A percentile compares a stretch with the other conserved stretches of the same genome.
Conservation (phyloP, 305 asterid genomes). For the Andrographis paniculata region DNA sequence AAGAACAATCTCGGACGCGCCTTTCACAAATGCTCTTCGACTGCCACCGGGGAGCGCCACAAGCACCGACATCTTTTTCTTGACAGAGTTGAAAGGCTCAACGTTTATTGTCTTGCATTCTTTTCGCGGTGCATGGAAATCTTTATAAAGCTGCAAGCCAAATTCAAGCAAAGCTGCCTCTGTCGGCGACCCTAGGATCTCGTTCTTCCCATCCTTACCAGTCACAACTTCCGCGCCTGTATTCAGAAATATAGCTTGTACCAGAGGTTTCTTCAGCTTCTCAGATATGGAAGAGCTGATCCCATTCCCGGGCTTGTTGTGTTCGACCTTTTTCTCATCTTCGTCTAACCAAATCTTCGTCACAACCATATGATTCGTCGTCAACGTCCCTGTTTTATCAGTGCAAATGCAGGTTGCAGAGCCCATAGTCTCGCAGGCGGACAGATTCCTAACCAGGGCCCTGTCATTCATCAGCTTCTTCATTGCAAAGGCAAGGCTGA, state of each 20-base stretch:
- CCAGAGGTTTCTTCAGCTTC: conserved; percentile 24
- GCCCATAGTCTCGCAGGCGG: conserved; percentile 93
- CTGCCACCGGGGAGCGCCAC: conserved; percentile 40
- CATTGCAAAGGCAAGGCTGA: conserved; percentile 88
- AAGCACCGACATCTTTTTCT: conserved; percentile 78
- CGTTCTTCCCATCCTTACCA: conserved; percentile 44
- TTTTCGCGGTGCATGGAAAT: conserved; percentile 26
- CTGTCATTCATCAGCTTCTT: conserved; percentile 63
- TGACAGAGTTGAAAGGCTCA: conserved; percentile 74
- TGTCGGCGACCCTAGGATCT: conserved; percentile 69
- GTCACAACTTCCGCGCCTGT: conserved; percentile 61
- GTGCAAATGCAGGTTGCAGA: conserved; percentile 78
- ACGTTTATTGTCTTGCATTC: conserved; percentile 40
- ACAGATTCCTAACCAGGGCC: conserved; percentile 65
- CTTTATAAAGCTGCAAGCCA: conserved; percentile 37
- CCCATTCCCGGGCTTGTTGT: conserved; percentile 18
- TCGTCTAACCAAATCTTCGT: conserved; percentile 58
- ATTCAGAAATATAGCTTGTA: conserved; percentile 50
- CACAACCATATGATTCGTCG: conserved; percentile 81
- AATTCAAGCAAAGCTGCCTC: conserved; percentile 69
- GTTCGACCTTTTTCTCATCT: conserved; percentile 35
- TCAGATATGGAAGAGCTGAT: conserved; percentile 31
- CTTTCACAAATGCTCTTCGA: conserved; percentile 53
- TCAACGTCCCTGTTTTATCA: conserved; percentile 77
- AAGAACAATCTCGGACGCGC: conserved; percentile 68